Percentiles rank a stretch among this genome's conserved stretches.
Conservation (phyloP, 441 rosid genomes). For the Jatropha multifida region DNA sequence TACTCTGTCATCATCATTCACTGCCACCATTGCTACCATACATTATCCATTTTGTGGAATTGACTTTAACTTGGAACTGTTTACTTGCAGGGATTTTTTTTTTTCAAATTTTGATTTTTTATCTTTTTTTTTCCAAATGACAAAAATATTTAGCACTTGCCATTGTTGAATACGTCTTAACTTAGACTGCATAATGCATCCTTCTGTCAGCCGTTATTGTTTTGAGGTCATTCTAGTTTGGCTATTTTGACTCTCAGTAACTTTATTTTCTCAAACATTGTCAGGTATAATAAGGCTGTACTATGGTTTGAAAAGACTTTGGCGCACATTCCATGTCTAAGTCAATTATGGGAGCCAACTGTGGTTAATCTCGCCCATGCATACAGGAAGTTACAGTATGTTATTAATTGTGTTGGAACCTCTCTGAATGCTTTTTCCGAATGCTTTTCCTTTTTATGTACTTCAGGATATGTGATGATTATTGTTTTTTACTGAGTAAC, state of each 20-base stretch:
- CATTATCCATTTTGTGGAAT: slow-evolving; percentile 1
- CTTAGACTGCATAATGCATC: neutral
- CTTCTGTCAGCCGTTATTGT: neutral
- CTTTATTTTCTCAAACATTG: slow-evolving; percentile 28
- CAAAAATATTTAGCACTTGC: neutral
- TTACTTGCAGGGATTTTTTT: neutral
- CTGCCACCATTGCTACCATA: neutral
- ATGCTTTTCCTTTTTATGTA: slow-evolving; percentile 6
- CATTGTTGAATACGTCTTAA: neutral
- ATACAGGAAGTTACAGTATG: slow-evolving; percentile 78
- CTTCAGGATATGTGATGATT: neutral
- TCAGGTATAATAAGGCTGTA: slow-evolving; percentile 84
- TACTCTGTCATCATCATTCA: neutral
- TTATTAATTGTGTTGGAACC: slow-evolving; percentile 9
- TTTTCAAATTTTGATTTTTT: neutral
- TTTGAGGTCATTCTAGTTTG: neutral
- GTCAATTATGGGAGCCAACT: slow-evolving; percentile 89
- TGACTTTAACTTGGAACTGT: neutral
- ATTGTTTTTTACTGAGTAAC: neutral
- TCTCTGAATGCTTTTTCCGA: neutral
- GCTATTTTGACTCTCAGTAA: slow-evolving; percentile 9
- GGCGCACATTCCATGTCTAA: slow-evolving; percentile 65
- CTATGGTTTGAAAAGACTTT: slow-evolving; percentile 88
- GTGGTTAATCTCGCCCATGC: slow-evolving; percentile 90
- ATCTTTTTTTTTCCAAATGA: neutral